A percentile compares a stretch with the other conserved stretches of the same genome.
phyloP scores from a whole-genome alignment of 1,284 basidiomycete genomes.

The Papiliotrema terrestris region DNA sequence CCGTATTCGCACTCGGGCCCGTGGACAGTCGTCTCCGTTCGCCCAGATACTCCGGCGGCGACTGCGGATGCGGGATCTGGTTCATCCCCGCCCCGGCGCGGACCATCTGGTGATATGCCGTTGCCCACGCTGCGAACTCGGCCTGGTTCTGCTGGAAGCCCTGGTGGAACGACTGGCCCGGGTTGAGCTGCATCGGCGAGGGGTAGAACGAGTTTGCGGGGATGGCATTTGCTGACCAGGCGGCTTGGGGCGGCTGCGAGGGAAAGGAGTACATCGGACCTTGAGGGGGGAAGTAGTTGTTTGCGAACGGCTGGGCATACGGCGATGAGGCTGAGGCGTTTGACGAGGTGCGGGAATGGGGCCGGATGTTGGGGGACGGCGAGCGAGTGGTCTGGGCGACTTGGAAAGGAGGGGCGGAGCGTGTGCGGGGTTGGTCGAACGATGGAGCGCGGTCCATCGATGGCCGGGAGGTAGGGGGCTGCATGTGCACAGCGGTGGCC shows the following conservation, averaged over 20 bases:
- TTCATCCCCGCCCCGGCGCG: conserved; percentile 26
- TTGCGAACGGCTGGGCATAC: conserved; percentile 1
- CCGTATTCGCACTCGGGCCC: conserved; percentile 14
- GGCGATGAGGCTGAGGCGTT: conserved; percentile 7
- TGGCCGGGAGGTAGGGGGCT: conserved; percentile 34
- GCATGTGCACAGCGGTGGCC: conserved; percentile 39
- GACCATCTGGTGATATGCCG: conserved; percentile 47
- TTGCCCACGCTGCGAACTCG: conserved; percentile 45
- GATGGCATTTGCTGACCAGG: conserved; percentile 25
- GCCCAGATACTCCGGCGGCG: conserved; percentile 10
- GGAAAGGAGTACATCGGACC: conserved; percentile 13
- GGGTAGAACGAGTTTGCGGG: conserved; percentile 37
- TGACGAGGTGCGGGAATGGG: conserved; percentile 7
- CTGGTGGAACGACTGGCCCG: conserved; percentile 18
- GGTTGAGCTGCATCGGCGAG: conserved; percentile 18
- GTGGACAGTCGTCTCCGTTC: conserved; percentile 26
- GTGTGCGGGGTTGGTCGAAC: conserved; percentile 34
- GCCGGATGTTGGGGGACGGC: conserved; percentile 17
- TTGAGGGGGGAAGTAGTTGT: conserved; percentile 4
- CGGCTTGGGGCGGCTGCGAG: conserved; percentile 5
- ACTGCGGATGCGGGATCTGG: conserved; percentile 6
- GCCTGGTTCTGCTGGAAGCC: conserved; percentile 35
- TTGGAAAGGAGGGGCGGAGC: conserved; percentile 26
- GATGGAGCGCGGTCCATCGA: conserved; percentile 44
- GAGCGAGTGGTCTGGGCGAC: conserved; percentile 14